A percentile compares a stretch with the other conserved stretches of the same genome.
These are phyloP conservation scores for Phialophora macrospora DNA, from an alignment of 2,329 filamentous ascomycete species.

Conservation along the genomic window DNA sequence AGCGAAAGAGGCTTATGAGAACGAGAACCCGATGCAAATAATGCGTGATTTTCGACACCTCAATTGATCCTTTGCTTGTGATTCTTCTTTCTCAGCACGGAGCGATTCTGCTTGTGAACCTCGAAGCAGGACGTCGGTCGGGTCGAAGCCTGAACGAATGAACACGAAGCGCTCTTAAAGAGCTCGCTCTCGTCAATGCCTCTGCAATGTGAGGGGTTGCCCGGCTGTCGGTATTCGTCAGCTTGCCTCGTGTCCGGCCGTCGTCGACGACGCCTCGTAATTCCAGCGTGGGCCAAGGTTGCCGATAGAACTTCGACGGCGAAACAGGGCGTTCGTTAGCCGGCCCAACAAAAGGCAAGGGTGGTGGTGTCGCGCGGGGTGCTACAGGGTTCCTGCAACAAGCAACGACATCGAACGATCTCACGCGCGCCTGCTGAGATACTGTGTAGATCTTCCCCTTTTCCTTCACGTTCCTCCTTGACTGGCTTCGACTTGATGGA, in stretches of 20 bases:
- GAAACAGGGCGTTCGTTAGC: constrained; percentile 2
- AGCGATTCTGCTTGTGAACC: background rate
- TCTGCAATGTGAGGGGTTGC: background rate
- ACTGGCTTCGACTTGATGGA: background rate
- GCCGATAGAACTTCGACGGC: background rate
- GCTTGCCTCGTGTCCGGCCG: constrained; percentile 4
- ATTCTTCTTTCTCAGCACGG: background rate
- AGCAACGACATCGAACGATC: too few species aligned
- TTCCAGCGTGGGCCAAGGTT: background rate
- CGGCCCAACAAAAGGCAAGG: background rate
- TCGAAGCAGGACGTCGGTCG: background rate
- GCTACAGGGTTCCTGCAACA: background rate
- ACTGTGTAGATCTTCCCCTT: too few species aligned
- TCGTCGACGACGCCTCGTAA: constrained; percentile 10
- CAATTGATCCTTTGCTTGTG: background rate
- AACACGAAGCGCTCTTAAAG: background rate
- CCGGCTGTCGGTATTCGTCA: constrained; percentile 5
- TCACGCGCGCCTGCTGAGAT: too few species aligned
- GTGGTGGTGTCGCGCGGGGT: background rate
- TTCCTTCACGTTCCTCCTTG: background rate
- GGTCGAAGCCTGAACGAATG: background rate
- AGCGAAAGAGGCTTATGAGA: background rate
- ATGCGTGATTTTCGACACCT: background rate
- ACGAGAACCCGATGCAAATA: background rate
- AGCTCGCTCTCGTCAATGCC: background rate